These are phyloP conservation scores for Ophiocordyceps camponoti-rufipedis DNA, from an alignment of 2,329 filamentous ascomycete species.

Conservation along the genomic window DNA sequence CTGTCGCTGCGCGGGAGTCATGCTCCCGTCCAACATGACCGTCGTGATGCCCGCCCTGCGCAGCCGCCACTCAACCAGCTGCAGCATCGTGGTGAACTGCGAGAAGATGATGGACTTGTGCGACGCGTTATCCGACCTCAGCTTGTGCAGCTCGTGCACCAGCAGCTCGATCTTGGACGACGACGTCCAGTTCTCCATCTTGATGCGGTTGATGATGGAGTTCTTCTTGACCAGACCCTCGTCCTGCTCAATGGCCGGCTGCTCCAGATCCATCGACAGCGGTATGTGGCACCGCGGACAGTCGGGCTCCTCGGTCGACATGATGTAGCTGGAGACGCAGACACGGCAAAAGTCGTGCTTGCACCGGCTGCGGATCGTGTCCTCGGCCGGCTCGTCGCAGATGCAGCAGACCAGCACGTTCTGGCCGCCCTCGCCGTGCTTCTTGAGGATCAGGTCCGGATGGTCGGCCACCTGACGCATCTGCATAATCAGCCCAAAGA, in stretches of 20 bases:
- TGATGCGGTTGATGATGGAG: conserved; percentile 95
- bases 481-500: conserved; percentile 97
- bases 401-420: conserved; percentile 86
- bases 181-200: conserved; percentile 97
- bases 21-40: conserved; percentile 93
- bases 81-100: conserved; percentile 93
- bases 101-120: conserved; percentile 97
- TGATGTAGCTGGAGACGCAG: conserved; percentile 37
- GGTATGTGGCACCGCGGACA: conserved; percentile 88
- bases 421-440: conserved; percentile 67
- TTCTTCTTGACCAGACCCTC: conserved; percentile 77
- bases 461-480: conserved; percentile 98
- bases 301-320: conserved; percentile 57
- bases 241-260: conserved; percentile 88
- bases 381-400: conserved; percentile 90
- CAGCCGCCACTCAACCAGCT: conserved; percentile 91
- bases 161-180: conserved; percentile 97
- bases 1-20: conserved; percentile 86
- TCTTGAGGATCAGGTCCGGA: conserved; percentile 83
- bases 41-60: conserved; percentile 94
- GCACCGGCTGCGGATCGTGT: conserved; percentile 81
- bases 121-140: conserved; percentile 80
- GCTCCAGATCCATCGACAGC: conserved; percentile 79
- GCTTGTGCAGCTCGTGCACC: conserved; percentile 80
- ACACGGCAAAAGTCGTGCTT: conserved; percentile 52